Evolutionary conservation across 1,284 basidiomycete species (phyloP).

Genomic region (Microbotryum lychnidis-dioicae): DNA sequence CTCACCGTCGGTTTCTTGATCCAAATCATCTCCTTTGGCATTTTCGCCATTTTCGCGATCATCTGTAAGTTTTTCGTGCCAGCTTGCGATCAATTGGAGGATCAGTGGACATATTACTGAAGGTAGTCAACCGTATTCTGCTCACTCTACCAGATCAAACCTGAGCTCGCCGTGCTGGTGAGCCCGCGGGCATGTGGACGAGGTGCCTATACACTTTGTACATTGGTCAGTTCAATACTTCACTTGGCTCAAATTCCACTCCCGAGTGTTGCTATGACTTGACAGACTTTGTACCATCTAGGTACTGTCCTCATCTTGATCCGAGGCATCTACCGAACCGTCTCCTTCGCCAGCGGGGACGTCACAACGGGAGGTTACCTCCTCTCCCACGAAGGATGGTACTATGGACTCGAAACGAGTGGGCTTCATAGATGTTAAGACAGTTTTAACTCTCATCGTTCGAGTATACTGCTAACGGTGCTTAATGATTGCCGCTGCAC

Average conservation of each 20-base stretch:
- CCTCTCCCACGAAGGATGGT: slow-evolving; percentile 19
- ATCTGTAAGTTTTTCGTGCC: slow-evolving; percentile 9
- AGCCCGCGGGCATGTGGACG: slow-evolving; percentile 16
- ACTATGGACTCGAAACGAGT: slow-evolving; percentile 20
- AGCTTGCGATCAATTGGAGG: no score
- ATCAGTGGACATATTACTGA: no score
- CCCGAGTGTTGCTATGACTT: not conserved
- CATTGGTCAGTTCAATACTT: slow-evolving; percentile 5
- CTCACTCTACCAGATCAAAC: slow-evolving; percentile 11
- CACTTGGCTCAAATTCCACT: no score
- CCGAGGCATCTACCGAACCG: slow-evolving; percentile 24
- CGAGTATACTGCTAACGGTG: no score
- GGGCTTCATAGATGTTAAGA: no score
- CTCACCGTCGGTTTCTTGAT: slow-evolving; percentile 27
- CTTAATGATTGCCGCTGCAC: no score
- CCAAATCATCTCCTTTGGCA: slow-evolving; percentile 24
- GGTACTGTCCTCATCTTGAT: slow-evolving; percentile 3
- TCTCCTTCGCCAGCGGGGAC: slow-evolving; percentile 20
- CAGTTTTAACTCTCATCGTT: no score
- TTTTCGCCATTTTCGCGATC: slow-evolving; percentile 19
- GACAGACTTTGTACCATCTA: no score
- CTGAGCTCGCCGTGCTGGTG: slow-evolving; percentile 12
- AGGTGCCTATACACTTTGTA: slow-evolving; percentile 25
- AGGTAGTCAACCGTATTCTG: no score
- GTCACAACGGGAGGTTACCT: slow-evolving; percentile 12